These are phyloP conservation scores for Phytophthora sojae DNA, from an alignment of 352 stramenopile species.

Conservation along the genomic window DNA sequence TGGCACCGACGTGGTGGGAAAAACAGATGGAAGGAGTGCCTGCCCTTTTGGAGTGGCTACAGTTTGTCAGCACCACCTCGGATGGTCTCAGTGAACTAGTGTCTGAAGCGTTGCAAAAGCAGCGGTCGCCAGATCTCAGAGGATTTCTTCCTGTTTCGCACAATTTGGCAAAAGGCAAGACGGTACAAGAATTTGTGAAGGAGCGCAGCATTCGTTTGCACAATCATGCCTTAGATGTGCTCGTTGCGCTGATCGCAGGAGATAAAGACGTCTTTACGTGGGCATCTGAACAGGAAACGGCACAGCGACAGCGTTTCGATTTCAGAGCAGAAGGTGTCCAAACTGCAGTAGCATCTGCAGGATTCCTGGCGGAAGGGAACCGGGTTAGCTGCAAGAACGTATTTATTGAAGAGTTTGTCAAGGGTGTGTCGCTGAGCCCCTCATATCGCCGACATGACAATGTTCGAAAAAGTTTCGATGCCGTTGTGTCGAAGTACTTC, in stretches of 20 bases:
- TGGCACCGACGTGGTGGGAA: slow-evolving; percentile 75
- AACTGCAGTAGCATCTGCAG: slow-evolving; percentile 17
- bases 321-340: slow-evolving; percentile 36
- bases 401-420: slow-evolving; percentile 83
- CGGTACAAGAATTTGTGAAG: slow-evolving; percentile 46
- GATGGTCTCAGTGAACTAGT: slow-evolving; percentile 80
- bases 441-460: slow-evolving; percentile 64
- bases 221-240: slow-evolving; percentile 37
- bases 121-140: slow-evolving; percentile 43
- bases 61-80: slow-evolving; percentile 69
- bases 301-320: slow-evolving; percentile 43
- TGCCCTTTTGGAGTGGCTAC: slow-evolving; percentile 76
- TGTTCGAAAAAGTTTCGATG: slow-evolving; percentile 70
- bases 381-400: slow-evolving; percentile 61
- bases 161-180: slow-evolving; percentile 33
- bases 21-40: slow-evolving; percentile 62
- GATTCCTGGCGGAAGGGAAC: slow-evolving; percentile 43
- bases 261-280: slow-evolving; percentile 39
- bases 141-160: slow-evolving; percentile 45
- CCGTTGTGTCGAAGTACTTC: slow-evolving; percentile 59
- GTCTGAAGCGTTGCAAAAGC: slow-evolving; percentile 66
- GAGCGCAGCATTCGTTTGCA: slow-evolving; percentile 45
- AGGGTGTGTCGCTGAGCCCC: slow-evolving; percentile 61
- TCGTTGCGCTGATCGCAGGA: slow-evolving; percentile 26
- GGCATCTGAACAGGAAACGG: slow-evolving; percentile 43